Evolutionary conservation across 1,284 basidiomycete genomes (phyloP).

Genomic region (Sanghuangporus sanghuang): DNA sequence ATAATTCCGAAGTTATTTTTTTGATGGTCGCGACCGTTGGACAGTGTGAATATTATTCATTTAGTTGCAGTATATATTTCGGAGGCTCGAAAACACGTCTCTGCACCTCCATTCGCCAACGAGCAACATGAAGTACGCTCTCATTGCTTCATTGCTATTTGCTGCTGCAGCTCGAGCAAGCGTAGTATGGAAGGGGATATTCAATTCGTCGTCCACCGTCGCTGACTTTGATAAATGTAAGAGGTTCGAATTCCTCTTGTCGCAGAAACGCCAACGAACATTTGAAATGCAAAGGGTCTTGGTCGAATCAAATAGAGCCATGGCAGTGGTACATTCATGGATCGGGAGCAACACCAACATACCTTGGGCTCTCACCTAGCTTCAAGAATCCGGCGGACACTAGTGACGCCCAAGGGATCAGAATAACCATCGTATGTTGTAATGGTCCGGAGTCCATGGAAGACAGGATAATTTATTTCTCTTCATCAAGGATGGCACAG

Average conservation of each 20-base stretch:
- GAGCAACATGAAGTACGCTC: constrained; percentile 7
- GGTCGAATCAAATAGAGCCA: constrained; percentile 21
- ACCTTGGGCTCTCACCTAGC: constrained; percentile 23
- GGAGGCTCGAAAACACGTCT: background rate
- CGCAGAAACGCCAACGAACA: background rate
- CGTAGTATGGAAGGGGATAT: constrained; percentile 25
- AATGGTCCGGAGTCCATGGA: too few species aligned
- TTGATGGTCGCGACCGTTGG: background rate
- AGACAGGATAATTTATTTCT: too few species aligned
- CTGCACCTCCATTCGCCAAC: background rate
- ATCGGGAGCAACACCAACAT: constrained; percentile 22
- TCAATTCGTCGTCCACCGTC: constrained; percentile 23
- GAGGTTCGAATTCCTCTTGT: background rate
- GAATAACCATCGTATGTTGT: constrained; percentile 25
- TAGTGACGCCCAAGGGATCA: constrained; percentile 25
- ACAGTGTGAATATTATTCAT: background rate
- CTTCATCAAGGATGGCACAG: constrained; percentile 18
- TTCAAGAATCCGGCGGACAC: constrained; percentile 28
- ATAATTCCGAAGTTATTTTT: background rate
- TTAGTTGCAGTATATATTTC: background rate
- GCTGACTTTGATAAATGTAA: constrained; percentile 26
- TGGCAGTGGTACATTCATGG: constrained; percentile 29
- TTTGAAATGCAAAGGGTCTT: constrained; percentile 20
- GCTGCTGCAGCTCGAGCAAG: constrained; percentile 17
- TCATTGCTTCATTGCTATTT: constrained; percentile 4